Conservation (phyloP, 2,329 filamentous ascomycete genomes). For the Monosporascus cannonballus region DNA sequence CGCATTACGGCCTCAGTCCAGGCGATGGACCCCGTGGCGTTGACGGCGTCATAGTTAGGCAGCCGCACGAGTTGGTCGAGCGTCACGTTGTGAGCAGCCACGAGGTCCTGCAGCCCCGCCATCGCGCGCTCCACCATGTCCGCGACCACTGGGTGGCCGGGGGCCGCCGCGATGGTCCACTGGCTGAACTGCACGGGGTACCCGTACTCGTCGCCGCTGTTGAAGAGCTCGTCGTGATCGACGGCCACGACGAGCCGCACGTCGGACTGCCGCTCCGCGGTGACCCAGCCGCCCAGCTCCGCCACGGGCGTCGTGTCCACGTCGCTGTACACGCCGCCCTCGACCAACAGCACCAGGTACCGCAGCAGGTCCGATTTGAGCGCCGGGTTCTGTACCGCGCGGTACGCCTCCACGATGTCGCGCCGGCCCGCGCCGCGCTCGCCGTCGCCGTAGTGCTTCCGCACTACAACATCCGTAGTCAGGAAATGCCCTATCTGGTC, state of each 20-base stretch:
- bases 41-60: conserved; percentile 67
- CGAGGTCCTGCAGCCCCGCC: conserved; percentile 55
- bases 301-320: conserved; percentile 37
- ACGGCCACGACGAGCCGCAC: conserved; percentile 65
- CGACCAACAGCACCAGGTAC: conserved; percentile 62
- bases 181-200: conserved; percentile 68
- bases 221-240: conserved; percentile 65
- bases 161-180: conserved; percentile 70
- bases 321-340: conserved; percentile 48
- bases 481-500: too few species aligned
- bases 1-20: conserved; percentile 60
- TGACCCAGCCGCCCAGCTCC: conserved; percentile 47
- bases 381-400: neutral
- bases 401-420: neutral
- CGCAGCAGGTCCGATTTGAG: conserved; percentile 61
- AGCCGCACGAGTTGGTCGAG: conserved; percentile 49
- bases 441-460: conserved; percentile 13
- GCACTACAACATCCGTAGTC: conserved; percentile 3
- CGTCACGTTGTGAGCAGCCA: conserved; percentile 50
- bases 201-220: conserved; percentile 58
- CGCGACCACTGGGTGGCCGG: conserved; percentile 62
- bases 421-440: neutral
- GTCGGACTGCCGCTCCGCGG: conserved; percentile 55
- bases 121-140: conserved; percentile 63
- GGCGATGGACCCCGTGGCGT: conserved; percentile 64